A percentile compares a stretch with the other conserved stretches of the same genome.
phyloP scores from a whole-genome alignment of 2,329 filamentous ascomycete genomes.

The Peltaster fructicola region DNA sequence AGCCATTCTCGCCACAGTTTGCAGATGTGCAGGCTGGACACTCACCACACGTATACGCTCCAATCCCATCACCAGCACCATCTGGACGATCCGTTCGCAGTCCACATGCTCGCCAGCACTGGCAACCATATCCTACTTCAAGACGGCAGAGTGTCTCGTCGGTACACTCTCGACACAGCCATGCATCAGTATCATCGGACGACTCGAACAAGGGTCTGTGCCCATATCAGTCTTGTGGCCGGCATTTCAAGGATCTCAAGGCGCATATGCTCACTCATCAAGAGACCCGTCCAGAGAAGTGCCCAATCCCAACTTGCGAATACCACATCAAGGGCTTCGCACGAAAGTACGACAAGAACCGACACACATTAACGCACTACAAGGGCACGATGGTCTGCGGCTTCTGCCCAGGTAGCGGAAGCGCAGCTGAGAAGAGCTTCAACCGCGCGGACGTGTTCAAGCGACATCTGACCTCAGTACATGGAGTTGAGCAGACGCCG shows the following conservation, averaged over 20 bases:
- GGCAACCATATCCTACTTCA: slow-evolving; percentile 34
- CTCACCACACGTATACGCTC: slow-evolving; percentile 20
- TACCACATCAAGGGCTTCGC: slow-evolving; percentile 88
- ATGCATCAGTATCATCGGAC: slow-evolving; percentile 18
- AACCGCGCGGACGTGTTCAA: slow-evolving; percentile 95
- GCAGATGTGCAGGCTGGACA: slow-evolving; percentile 23
- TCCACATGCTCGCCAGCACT: slow-evolving; percentile 38
- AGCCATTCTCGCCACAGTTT: slow-evolving; percentile 30
- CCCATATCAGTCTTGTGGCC: slow-evolving; percentile 68
- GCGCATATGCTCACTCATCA: slow-evolving; percentile 92
- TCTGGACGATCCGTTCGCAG: slow-evolving; percentile 34
- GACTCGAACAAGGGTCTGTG: slow-evolving; percentile 50
- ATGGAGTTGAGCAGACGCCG: slow-evolving; percentile 81
- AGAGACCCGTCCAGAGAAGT: slow-evolving; percentile 81
- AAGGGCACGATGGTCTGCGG: slow-evolving; percentile 95
- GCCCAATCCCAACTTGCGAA: slow-evolving; percentile 78
- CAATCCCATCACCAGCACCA: slow-evolving; percentile 46
- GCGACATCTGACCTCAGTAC: slow-evolving; percentile 75
- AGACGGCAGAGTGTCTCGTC: slow-evolving; percentile 54
- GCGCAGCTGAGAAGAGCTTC: slow-evolving; percentile 82
- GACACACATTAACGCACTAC: slow-evolving; percentile 87
- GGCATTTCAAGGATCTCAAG: slow-evolving; percentile 77
- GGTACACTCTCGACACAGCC: slow-evolving; percentile 47
- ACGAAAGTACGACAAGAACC: slow-evolving; percentile 90
- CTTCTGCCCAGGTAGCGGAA: slow-evolving; percentile 80